Base-by-base conservation (phyloP, 495 filamentous ascomycete species). In the Wilcoxina mikolae region DNA sequence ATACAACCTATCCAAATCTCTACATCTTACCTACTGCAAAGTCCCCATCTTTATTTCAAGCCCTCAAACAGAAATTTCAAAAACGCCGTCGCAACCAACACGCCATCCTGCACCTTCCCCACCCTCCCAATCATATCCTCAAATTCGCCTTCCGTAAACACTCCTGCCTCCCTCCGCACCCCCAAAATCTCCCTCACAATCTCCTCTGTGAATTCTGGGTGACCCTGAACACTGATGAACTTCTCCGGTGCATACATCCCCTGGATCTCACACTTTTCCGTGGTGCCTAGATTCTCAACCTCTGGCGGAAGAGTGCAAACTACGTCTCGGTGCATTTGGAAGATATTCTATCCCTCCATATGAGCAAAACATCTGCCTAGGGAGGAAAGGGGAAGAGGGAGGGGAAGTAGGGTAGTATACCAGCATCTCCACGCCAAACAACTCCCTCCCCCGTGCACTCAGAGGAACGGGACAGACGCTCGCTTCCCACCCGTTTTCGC, bases 321-420 rank as follows among this genome's bases (percentile, higher is more conserved):
- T 27, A 84, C 77, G 63, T 95, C 89, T 42, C 77, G 76, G 69
- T 96, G 88, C 88, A 94, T 93, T 69, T 95, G 87, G 60, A 87
- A 81, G 48, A 94, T 76, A 33, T 74, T 75, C 87, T 93, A 26
- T 25, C 18, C 5, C 23, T 46, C n/a, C 43, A 24, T 20, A 11
- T 39, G 15, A 39, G 35, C 35, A 39, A 18, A 5, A 12, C 24
- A 27, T 46, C 11, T 51, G 35, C 17, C 2, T 20, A 46, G n/a
- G 11, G 15, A 31, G 17, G 35, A 25, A 35, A 23, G 22, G 20
- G 48, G 53, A 55, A 26, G 23, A 25, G 4, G 45, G 0, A 18
- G 28, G 49, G 45, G 11, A 24, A 35, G 44, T n/a, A 41, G 48
- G 27, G 26, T 33, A 47, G 33, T 24, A 49, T 55, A 54, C 56